Evolutionary conservation across 257 asterid species (phyloP), one percentile per base, ranked within the genome.

Genomic region (Leonotis leonurus): DNA sequence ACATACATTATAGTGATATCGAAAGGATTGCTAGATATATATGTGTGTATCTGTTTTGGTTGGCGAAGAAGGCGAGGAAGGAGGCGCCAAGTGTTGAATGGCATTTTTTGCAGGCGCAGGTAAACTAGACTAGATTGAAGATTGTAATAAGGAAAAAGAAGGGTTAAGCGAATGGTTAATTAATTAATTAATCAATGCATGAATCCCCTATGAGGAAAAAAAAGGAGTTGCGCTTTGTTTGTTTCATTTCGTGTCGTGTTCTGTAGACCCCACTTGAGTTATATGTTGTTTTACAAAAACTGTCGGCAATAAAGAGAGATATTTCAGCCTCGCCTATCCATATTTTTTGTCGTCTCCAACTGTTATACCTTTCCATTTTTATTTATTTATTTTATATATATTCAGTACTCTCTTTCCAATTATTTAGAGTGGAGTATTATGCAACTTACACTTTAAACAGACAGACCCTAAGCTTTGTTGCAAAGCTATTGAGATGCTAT

Each of bases 81-180:
- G 46, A 5, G 20, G 39, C 39, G 20, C 40, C 27, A 58, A 18
- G 8, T 29, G 39, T 20, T 20, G 30, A 24, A 50, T 51, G 55
- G 20, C 26, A 35, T n/a, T 71, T 71, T 50, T 62, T 49, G 60
- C 58, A 62, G 59, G 45, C 36, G 61, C 70, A 30, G 22, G 45
- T 18, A 14, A 16, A 8, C 21, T 1, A 14, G 62, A 62, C 49
- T 39, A 26, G 50, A 8, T 8, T 16, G n/a, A 13, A 39, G 54
- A 41, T 33, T 35, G 26, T 22, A 48, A 6, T 49, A 40, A 22
- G 17, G 3, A 41, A 40, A 6, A 39, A 39, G 13, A 41, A 41
- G 48, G n/a, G 1, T 40, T 40, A 18, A 40, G 46, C 18, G 17
- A n/a, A 40, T n/a, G 20, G n/a, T 40, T n/a, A 12, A 3, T 40